These are phyloP conservation scores for Conticribra guillardii DNA, from an alignment of 108 stramenopile species.

Conservation along the genomic window DNA sequence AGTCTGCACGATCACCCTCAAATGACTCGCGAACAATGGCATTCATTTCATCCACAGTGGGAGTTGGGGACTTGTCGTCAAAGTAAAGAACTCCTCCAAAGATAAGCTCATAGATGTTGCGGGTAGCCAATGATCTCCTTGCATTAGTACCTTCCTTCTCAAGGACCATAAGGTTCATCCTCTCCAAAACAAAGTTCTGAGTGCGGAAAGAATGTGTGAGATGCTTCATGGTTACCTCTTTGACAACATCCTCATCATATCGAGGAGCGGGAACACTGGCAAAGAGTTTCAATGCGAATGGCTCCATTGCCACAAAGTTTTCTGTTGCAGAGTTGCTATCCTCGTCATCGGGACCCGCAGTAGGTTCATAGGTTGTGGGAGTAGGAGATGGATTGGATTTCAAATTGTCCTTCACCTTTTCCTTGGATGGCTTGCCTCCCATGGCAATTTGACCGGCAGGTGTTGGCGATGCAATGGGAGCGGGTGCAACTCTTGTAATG, in stretches of 20 bases:
- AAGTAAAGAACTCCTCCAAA: slow-evolving; percentile 44
- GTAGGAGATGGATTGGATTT: neutral
- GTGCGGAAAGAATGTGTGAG: neutral
- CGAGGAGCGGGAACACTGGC: neutral
- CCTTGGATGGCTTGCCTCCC: neutral
- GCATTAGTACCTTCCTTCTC: neutral
- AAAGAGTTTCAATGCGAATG: neutral
- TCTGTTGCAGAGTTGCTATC: neutral
- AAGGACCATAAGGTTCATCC: neutral
- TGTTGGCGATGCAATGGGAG: neutral
- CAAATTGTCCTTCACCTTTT: neutral
- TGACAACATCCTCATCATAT: neutral
- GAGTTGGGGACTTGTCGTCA: neutral
- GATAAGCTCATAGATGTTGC: slow-evolving; percentile 13
- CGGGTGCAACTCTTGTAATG: neutral
- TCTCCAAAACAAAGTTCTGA: neutral
- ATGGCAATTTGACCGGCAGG: neutral
- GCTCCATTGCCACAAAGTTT: neutral
- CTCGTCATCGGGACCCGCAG: neutral
- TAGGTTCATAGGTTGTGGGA: neutral
- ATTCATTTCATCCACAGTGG: slow-evolving; percentile 18
- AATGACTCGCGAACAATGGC: slow-evolving; percentile 22
- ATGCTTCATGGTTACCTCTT: neutral
- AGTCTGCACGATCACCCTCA: slow-evolving; percentile 19
- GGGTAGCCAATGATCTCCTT: neutral